Conservation (phyloP, 148 eudicot genomes). For the Arctostaphylos glauca region DNA sequence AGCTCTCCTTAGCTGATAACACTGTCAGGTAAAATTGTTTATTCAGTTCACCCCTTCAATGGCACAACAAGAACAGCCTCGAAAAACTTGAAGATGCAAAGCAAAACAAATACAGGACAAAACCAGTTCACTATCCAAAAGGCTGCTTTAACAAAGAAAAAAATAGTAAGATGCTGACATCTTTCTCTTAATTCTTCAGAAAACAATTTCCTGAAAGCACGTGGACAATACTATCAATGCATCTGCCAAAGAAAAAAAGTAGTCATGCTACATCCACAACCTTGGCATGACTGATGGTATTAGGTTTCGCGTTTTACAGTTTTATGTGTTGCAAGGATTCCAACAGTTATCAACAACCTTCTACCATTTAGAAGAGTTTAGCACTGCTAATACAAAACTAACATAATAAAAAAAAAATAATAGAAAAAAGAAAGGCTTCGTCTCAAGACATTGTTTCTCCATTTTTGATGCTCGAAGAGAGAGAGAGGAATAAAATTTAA, state of each 20-base stretch:
- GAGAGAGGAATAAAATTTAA: not conserved
- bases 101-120: not conserved
- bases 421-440: no score
- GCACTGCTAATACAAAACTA: not conserved
- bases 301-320: not conserved
- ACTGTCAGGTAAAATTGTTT: constrained; percentile 34
- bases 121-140: not conserved
- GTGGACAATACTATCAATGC: not conserved
- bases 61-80: not conserved
- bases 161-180: not conserved
- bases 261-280: not conserved
- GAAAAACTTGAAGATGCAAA: not conserved
- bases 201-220: not conserved
- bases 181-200: not conserved
- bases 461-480: not conserved
- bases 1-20: constrained; percentile 46
- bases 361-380: not conserved
- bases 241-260: not conserved
- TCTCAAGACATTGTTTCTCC: not conserved
- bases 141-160: not conserved
- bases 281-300: not conserved
- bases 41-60: not conserved
- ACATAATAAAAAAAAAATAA: not conserved
- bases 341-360: not conserved
- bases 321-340: not conserved